Evolutionary conservation across 1,139 yeast genomes (phyloP), one percentile per base, ranked within the genome.

Genomic region (Geotrichum europaeum): DNA sequence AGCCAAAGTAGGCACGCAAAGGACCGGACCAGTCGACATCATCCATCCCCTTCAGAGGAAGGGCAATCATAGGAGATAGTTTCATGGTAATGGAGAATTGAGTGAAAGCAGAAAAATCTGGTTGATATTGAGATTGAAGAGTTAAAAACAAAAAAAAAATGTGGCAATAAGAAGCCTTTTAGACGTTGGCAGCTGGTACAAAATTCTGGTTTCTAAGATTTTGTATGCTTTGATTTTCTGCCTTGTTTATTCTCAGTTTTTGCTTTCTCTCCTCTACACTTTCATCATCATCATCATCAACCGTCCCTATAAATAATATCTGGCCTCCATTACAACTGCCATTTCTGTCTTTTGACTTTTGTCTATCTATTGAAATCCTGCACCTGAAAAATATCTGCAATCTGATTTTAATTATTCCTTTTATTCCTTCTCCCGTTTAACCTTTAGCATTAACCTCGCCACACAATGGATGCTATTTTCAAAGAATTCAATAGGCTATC

Each of bases 11-110:
- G 28, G 77, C 75, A 65, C 80, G 80, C 64, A 90, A 73, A 0
- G 92, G 87, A 36, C 79, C 76, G 1, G 76, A 67, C 96, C 96
- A 89, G 71, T 86, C 87, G 65, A 84, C 76, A 28, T 76, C 79
- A 45, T 80, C 83, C 5, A 90, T 83, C 54, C 80, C 79, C 73
- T 88, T 88, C 47, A 75, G 65, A 7, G 83, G 81, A 43, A 81
- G 65, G 2, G 76, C 65, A 10, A 80, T 70, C 65, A 78, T 73
- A 34, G 74, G 75, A 7, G 70, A 64, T 12, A 72, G 64, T 53
- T 72, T 70, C 74, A 71, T 73, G 34, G 40, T 59, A 51, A 51
- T 22, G 49, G 18, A 4, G 13, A 52, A 40, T 22, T 53, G 55
- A 45, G 56, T 30, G 25, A 5, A 34, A 45, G 51, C 51, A 24